Conservation (phyloP, 805 yeast species). For the Candida sakaeoensis region DNA sequence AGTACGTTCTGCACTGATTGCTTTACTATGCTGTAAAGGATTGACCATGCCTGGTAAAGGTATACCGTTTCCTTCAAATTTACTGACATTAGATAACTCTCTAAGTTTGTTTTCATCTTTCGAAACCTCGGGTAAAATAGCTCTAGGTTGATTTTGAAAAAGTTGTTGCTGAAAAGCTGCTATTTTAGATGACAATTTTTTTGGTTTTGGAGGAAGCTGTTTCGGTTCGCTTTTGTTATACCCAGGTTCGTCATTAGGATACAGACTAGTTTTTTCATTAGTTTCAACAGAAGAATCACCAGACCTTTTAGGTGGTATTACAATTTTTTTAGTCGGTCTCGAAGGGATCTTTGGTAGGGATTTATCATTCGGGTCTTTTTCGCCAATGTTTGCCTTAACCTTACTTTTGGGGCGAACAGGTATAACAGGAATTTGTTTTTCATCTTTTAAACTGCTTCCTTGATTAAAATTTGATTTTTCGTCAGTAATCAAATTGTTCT, state of each 20-base stretch:
- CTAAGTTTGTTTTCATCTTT: conserved; percentile 14
- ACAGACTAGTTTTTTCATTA: neutral
- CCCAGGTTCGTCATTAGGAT: neutral
- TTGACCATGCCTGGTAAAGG: conserved; percentile 53
- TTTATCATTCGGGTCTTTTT: neutral
- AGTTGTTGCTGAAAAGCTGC: conserved; percentile 74
- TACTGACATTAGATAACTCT: conserved; percentile 45
- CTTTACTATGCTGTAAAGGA: conserved; percentile 22
- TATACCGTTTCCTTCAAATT: conserved; percentile 50
- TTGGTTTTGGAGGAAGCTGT: conserved; percentile 65
- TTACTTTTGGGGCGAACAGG: neutral
- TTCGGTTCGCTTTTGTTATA: conserved; percentile 14
- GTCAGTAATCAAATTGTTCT: too few species aligned
- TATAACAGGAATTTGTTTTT: neutral
- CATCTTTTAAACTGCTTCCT: too few species aligned
- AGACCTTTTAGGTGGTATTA: neutral
- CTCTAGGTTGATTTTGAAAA: conserved; percentile 33
- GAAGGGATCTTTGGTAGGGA: neutral
- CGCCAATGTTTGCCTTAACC: neutral
- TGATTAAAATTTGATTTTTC: too few species aligned
- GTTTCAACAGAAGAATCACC: neutral
- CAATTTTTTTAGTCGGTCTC: neutral
- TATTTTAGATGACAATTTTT: conserved; percentile 72
- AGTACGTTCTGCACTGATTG: conserved; percentile 12
- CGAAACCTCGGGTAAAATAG: conserved; percentile 2